Conservation (phyloP, 1,139 yeast genomes). For the Geotrichum citri-aurantii region DNA sequence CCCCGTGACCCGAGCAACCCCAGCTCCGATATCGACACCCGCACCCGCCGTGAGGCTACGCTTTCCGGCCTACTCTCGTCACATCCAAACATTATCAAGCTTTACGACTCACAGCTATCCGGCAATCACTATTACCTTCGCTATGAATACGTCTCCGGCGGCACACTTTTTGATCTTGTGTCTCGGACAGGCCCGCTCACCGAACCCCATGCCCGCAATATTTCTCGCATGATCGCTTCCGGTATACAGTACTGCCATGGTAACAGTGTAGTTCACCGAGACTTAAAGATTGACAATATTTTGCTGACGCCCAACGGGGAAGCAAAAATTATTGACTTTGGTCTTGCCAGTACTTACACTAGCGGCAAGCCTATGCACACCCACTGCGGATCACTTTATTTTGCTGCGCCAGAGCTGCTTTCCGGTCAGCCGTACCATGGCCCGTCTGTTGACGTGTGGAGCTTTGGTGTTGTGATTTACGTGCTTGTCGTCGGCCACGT, state of each 20-base stretch:
- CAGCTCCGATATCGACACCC: constrained; percentile 59
- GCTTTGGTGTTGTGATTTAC: constrained; percentile 18
- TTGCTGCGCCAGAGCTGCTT: constrained; percentile 18
- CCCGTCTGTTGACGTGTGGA: constrained; percentile 18
- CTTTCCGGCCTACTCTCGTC: constrained; percentile 68
- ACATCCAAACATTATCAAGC: constrained; percentile 82
- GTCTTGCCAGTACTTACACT: constrained; percentile 47
- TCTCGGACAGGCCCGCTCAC: not conserved
- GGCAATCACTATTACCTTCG: constrained; percentile 89
- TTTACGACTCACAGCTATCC: constrained; percentile 91
- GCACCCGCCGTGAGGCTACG: constrained; percentile 88
- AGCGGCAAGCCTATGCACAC: not conserved
- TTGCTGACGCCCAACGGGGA: constrained; percentile 88
- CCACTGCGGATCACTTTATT: constrained; percentile 2
- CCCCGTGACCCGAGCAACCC: constrained; percentile 61
- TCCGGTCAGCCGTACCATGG: constrained; percentile 1
- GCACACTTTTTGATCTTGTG: constrained; percentile 68
- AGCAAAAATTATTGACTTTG: constrained; percentile 86
- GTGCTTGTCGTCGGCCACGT: constrained; percentile 1
- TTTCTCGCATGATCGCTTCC: constrained; percentile 47
- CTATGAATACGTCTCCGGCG: constrained; percentile 88
- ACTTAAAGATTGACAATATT: constrained; percentile 40
- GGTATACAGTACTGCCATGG: constrained; percentile 85
- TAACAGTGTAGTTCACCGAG: constrained; percentile 82
- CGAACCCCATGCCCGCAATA: not conserved